These are phyloP conservation scores for Colletotrichum sansevieriae DNA, from an alignment of 2,329 filamentous ascomycete species.

Conservation along the genomic window DNA sequence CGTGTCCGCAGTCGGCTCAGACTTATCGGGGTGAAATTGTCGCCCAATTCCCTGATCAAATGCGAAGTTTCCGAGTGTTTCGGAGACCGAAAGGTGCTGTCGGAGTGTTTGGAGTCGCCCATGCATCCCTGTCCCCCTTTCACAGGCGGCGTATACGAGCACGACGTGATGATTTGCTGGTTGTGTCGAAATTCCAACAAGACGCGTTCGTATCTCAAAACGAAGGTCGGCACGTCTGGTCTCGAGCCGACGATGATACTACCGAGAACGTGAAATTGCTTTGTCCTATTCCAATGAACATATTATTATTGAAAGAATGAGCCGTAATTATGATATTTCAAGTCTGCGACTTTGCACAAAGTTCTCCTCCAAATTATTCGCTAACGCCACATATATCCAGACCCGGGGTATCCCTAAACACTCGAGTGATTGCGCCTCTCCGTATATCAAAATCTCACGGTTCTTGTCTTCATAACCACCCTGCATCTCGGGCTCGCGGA, in stretches of 20 bases:
- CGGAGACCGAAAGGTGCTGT: not conserved
- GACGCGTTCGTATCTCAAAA: no score
- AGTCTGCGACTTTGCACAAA: not conserved
- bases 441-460: not conserved
- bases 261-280: no score
- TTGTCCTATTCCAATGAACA: no score
- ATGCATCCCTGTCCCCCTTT: conserved; percentile 19
- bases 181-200: no score
- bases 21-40: not conserved
- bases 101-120: conserved; percentile 22
- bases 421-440: not conserved
- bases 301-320: no score
- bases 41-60: no score
- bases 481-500: not conserved
- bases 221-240: not conserved
- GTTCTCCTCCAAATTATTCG: not conserved
- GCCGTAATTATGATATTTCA: no score
- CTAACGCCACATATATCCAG: not conserved
- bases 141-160: conserved; percentile 6
- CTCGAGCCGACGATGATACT: no score
- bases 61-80: not conserved
- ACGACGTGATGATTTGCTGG: not conserved
- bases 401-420: conserved; percentile 16
- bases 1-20: not conserved
- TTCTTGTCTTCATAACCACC: not conserved